phyloP scores from a whole-genome alignment of 495 filamentous ascomycete genomes.

The Penicillium pancosmium region DNA sequence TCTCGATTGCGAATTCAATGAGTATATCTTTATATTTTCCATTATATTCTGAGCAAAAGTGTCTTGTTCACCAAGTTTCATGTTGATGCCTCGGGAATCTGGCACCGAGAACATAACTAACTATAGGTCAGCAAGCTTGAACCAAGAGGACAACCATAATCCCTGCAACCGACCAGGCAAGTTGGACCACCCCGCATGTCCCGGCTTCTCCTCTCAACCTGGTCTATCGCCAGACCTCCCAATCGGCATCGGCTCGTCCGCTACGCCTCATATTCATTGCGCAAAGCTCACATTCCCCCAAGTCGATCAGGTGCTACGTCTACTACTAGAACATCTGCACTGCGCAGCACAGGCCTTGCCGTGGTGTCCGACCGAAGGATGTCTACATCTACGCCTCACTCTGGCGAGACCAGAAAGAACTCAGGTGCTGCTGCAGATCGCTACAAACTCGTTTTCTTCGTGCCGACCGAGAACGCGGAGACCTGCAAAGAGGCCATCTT shows the following conservation, averaged over 20 bases:
- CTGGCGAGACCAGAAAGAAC: background rate
- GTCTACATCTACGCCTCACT: background rate
- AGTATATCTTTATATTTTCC: too few relatives aligned
- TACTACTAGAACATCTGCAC: background rate
- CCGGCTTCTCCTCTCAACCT: background rate
- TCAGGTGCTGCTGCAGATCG: constrained; percentile 31
- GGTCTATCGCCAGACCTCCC: background rate
- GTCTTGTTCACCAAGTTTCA: background rate
- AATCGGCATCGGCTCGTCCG: background rate
- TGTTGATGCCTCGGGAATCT: background rate
- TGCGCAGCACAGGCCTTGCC: background rate
- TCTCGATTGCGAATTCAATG: too few relatives aligned
- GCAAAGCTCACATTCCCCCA: background rate
- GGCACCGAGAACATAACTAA: background rate
- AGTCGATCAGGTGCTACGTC: background rate
- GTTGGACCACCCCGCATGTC: background rate
- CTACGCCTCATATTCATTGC: background rate
- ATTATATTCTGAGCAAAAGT: too few relatives aligned
- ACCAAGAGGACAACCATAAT: background rate
- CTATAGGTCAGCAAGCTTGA: background rate
- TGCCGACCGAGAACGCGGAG: constrained; percentile 42
- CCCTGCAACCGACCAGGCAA: background rate
- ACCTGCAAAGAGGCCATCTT: constrained; percentile 52
- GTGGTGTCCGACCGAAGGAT: background rate
- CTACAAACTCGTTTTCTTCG: constrained; percentile 55